Percentiles rank a stretch among this genome's conserved stretches.
These are phyloP conservation scores for Begonia loranthoides DNA, from an alignment of 306 rosid genomes.

Conservation along the genomic window DNA sequence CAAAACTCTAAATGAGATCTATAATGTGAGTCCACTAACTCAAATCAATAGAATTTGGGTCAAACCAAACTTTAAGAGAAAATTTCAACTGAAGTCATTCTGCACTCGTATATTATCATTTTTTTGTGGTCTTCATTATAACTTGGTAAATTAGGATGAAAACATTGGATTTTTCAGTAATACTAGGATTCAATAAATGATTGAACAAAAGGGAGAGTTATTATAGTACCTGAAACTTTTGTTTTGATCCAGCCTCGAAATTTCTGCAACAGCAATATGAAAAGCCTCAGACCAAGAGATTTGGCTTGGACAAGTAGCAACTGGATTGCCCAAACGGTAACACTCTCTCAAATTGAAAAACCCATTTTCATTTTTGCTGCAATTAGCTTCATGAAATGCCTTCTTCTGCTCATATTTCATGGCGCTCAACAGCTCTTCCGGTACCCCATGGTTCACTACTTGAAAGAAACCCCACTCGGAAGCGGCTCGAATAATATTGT, in stretches of 20 bases:
- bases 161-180: too few species aligned
- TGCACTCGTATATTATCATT: too few species aligned
- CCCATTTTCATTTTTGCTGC: conserved; percentile 13
- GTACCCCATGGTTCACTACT: conserved; percentile 52
- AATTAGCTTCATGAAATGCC: conserved; percentile 35
- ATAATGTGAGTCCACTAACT: too few species aligned
- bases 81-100: too few species aligned
- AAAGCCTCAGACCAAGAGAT: conserved; percentile 68
- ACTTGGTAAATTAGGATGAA: too few species aligned
- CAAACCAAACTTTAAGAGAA: too few species aligned
- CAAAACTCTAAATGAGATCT: too few species aligned
- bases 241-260: conserved; percentile 23
- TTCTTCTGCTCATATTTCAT: conserved; percentile 28
- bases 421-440: conserved; percentile 21
- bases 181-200: too few species aligned
- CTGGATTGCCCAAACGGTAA: conserved; percentile 61
- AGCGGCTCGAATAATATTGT: conserved; percentile 42
- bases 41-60: too few species aligned
- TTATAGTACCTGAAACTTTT: conserved; percentile 27
- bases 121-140: too few species aligned
- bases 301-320: conserved; percentile 30
- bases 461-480: conserved; percentile 63
- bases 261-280: conserved; percentile 32
- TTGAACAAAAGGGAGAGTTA: too few species aligned
- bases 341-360: conserved; percentile 29